Conservation (phyloP, 192 early-diverging fungal species). For the Geranomyces michiganensis region DNA sequence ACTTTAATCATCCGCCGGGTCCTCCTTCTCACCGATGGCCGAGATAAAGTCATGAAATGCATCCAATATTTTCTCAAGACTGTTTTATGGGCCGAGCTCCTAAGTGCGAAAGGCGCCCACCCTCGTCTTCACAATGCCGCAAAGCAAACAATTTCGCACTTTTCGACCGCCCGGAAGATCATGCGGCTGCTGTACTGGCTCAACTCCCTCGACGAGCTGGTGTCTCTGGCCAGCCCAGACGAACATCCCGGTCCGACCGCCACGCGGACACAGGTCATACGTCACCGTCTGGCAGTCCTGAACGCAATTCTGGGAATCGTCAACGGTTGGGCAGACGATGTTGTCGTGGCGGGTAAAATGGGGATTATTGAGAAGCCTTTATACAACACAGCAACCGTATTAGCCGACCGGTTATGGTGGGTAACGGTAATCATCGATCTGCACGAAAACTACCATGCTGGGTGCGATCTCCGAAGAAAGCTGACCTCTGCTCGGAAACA, state of each 20-base stretch:
- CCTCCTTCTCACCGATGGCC: conserved; percentile 73
- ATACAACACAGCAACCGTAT: conserved; percentile 57
- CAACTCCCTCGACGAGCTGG: conserved; percentile 63
- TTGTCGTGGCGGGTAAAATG: conserved; percentile 73
- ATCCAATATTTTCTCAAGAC: conserved; percentile 78
- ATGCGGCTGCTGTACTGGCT: conserved; percentile 72
- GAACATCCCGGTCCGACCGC: not conserved
- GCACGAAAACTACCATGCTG: conserved; percentile 51
- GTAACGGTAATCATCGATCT: conserved; percentile 70
- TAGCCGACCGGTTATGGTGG: conserved; percentile 74
- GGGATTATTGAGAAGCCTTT: conserved; percentile 59
- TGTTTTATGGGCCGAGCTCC: conserved; percentile 55
- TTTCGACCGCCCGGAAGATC: conserved; percentile 75
- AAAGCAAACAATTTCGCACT: conserved; percentile 62
- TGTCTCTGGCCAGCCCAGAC: conserved; percentile 30
- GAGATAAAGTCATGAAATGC: conserved; percentile 82
- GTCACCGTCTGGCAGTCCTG: conserved; percentile 29
- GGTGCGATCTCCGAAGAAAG: conserved; percentile 33
- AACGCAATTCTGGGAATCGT: conserved; percentile 54
- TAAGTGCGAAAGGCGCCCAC: conserved; percentile 29
- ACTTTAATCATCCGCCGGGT: conserved; percentile 60
- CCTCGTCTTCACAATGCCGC: conserved; percentile 23
- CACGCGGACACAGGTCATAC: conserved; percentile 26
- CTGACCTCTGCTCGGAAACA: conserved; percentile 3
- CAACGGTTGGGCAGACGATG: conserved; percentile 76